These are phyloP conservation scores for Filobasidium wieringae DNA, from an alignment of 768 basidiomycete genomes.

Conservation along the genomic window DNA sequence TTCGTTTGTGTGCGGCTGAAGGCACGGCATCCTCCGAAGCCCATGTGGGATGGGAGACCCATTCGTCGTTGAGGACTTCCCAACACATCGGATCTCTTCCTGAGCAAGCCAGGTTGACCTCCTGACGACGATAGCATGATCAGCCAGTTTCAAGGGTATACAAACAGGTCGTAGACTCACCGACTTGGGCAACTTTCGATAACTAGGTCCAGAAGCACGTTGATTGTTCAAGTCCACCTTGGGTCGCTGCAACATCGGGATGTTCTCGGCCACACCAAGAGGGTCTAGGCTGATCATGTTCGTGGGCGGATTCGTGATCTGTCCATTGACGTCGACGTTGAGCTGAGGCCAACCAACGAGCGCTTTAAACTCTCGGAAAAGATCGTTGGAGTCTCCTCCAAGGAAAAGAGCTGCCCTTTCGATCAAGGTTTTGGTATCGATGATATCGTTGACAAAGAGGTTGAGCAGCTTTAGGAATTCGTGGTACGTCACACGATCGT, in stretches of 20 bases:
- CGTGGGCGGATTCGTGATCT: neutral
- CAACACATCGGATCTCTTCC: constrained; percentile 88
- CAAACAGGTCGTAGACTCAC: constrained; percentile 46
- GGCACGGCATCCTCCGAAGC: constrained; percentile 93
- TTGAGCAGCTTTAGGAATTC: constrained; percentile 89
- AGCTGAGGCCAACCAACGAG: constrained; percentile 66
- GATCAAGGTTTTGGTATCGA: constrained; percentile 70
- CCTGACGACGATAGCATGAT: constrained; percentile 44
- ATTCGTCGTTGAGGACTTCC: constrained; percentile 90
- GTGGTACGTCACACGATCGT: constrained; percentile 45
- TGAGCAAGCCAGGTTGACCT: constrained; percentile 78
- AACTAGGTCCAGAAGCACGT: constrained; percentile 71
- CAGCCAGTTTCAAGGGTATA: constrained; percentile 2
- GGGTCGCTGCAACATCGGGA: constrained; percentile 67
- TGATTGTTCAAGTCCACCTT: constrained; percentile 44
- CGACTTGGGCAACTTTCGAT: constrained; percentile 72
- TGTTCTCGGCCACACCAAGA: constrained; percentile 57
- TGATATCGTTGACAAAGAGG: constrained; percentile 81
- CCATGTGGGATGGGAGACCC: constrained; percentile 98
- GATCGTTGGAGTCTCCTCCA: constrained; percentile 60
- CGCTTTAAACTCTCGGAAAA: constrained; percentile 73
- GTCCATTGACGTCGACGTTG: constrained; percentile 29
- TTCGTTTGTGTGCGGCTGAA: constrained; percentile 81
- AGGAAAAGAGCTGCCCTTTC: constrained; percentile 71
- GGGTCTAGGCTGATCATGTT: constrained; percentile 34